Evolutionary conservation across 306 rosid genomes (phyloP).

Genomic region (Prunus salicina): DNA sequence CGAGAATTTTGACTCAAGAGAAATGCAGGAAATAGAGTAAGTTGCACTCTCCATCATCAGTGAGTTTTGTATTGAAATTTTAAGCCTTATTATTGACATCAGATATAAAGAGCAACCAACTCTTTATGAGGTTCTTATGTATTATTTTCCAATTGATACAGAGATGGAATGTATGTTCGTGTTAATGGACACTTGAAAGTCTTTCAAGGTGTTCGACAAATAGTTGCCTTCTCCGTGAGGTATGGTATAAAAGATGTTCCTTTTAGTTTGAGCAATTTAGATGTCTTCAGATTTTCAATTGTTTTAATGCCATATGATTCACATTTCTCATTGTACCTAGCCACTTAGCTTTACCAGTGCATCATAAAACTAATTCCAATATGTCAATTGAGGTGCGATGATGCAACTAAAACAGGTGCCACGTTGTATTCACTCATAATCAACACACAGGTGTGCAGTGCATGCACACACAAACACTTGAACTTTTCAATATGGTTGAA

Average conservation of each 20-base stretch:
- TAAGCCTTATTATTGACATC: not conserved
- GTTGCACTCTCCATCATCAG: constrained; percentile 17
- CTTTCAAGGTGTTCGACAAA: constrained; percentile 67
- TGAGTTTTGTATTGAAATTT: not conserved
- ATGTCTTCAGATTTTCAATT: not conserved
- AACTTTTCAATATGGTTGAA: not conserved
- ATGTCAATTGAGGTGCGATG: not conserved
- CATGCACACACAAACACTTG: not conserved
- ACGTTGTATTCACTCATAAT: not conserved
- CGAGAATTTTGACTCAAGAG: constrained; percentile 61
- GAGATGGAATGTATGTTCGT: constrained; percentile 62
- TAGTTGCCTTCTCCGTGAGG: constrained; percentile 87
- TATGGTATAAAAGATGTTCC: constrained; percentile 3
- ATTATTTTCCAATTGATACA: constrained; percentile 17
- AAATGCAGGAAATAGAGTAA: constrained; percentile 78
- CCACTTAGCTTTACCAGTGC: not conserved
- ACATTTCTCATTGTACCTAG: not conserved
- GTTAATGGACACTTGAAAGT: constrained; percentile 78
- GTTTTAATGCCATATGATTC: not conserved
- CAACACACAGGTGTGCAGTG: not conserved
- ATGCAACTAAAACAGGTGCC: not conserved
- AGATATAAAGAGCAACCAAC: not conserved
- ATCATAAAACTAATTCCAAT: not conserved
- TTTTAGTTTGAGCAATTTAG: not conserved
- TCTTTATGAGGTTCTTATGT: not conserved